phyloP scores from a whole-genome alignment of 2,329 filamentous ascomycete genomes.

The Claviceps sp. region DNA sequence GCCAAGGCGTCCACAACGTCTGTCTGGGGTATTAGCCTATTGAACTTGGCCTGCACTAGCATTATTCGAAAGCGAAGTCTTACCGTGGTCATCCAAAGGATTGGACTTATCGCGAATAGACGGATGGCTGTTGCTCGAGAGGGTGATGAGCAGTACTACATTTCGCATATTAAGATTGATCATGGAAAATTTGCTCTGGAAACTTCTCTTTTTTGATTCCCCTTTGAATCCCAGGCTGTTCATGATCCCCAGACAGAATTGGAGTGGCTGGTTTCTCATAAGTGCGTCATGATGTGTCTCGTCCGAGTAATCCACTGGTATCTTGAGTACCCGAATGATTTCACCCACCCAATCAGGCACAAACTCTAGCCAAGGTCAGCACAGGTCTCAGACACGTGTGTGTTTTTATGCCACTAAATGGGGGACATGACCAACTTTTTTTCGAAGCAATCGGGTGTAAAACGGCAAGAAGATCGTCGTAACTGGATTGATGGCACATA shows the following conservation, averaged over 20 bases:
- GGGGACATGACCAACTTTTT: constrained; percentile 15
- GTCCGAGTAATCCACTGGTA: constrained; percentile 70
- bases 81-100: constrained; percentile 46
- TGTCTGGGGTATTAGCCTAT: constrained; percentile 13
- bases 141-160: constrained; percentile 49
- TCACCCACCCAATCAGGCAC: constrained; percentile 50
- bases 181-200: constrained; percentile 63
- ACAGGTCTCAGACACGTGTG: not conserved
- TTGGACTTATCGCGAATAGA: constrained; percentile 41
- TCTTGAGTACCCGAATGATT: constrained; percentile 54
- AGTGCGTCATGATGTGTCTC: constrained; percentile 60
- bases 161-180: constrained; percentile 63
- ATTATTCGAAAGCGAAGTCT: constrained; percentile 5
- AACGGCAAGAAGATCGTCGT: constrained; percentile 60
- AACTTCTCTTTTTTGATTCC: constrained; percentile 44
- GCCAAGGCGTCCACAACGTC: constrained; percentile 61
- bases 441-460: constrained; percentile 35
- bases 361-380: constrained; percentile 32
- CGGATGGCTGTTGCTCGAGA: constrained; percentile 45
- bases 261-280: constrained; percentile 58
- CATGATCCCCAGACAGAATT: constrained; percentile 65
- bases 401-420: not conserved
- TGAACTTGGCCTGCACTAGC: not conserved
- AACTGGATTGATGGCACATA: constrained; percentile 34
- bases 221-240: constrained; percentile 63